A percentile compares a stretch with the other conserved stretches of the same genome.
Evolutionary conservation across 2,329 filamentous ascomycete species (phyloP).

Genomic region (Penicillium corylophilum): DNA sequence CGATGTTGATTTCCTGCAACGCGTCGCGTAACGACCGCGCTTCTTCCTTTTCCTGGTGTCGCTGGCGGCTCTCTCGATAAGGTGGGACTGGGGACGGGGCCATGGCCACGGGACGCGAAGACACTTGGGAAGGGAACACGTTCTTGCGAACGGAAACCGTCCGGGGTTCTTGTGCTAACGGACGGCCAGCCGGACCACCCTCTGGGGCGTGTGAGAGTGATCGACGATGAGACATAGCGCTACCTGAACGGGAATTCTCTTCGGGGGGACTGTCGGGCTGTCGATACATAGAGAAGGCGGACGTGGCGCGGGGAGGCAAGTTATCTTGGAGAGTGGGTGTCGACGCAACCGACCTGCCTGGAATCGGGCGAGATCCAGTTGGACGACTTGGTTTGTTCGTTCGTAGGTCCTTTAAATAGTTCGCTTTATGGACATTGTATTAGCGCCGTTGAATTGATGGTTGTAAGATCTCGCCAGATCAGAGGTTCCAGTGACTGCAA

Average conservation of each 20-base stretch:
- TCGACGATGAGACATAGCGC: conserved; percentile 43
- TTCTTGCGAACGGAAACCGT: conserved; percentile 34
- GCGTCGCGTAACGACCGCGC: conserved; percentile 56
- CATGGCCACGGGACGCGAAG: conserved; percentile 28
- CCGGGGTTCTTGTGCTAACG: conserved; percentile 41
- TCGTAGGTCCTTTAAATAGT: conserved; percentile 61
- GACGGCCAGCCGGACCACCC: conserved; percentile 34
- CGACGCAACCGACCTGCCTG: conserved; percentile 46
- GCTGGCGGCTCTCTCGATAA: conserved; percentile 56
- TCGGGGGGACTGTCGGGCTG: conserved; percentile 21
- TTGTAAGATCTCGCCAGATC: too few species aligned
- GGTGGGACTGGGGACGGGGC: conserved; percentile 39
- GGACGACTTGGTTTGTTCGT: conserved; percentile 57
- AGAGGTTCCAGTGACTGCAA: too few species aligned
- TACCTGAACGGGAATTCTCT: conserved; percentile 37
- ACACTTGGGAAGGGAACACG: conserved; percentile 37
- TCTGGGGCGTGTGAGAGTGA: conserved; percentile 29
- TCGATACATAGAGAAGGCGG: conserved; percentile 42
- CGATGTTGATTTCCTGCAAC: conserved; percentile 58
- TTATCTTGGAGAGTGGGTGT: conserved; percentile 26
- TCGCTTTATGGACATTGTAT: conserved; percentile 43
- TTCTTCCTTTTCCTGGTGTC: conserved; percentile 60
- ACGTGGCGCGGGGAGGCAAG: conserved; percentile 43
- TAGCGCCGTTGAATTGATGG: conserved; percentile 9
- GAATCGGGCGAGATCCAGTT: conserved; percentile 60